Base-by-base conservation (phyloP, 352 stramenopile genomes). In the Phytophthora cryptogea region DNA sequence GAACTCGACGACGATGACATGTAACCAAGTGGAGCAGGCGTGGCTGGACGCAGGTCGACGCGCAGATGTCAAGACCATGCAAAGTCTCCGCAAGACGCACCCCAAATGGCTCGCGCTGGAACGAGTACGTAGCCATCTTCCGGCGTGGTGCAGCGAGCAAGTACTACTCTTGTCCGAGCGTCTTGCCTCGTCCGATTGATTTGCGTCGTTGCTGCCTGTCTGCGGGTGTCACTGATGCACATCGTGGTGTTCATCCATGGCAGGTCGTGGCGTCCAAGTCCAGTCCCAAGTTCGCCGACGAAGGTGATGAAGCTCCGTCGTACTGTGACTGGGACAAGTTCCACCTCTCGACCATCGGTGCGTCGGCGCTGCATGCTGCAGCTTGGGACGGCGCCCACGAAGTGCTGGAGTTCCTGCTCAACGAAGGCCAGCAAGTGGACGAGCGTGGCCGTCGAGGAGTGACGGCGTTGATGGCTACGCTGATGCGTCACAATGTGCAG, bases 251-350 rank as follows among this genome's bases (percentile, higher is more conserved):
- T 54, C 46, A 27, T 37, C 28, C 41, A 44, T 51, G 44, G 43
- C 47, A 72, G 64, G 59, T 68, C 45, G 58, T 63, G 14, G 42
- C 51, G 51, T 43, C 36, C 54, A 54, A 65, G 43, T 57, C 9
- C 28, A 56, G 57, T 43, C 45, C 49, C 30, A 63, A 64, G 39
- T 27, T 43, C 20, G 45, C 33, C n/a, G 43, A 64, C 4, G 64
- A 58, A 27, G 45, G 43, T 10, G 64, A 68, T 28, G 43, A 66
- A 57, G 55, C 51, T 3, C 46, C 56, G 55, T 70, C 54, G 8
- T 73, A 70, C 47, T 76, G 68, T 31, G 68, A 76, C 47, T 73
- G 68, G 64, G 68, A 76, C 1, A 52, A 61, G 41, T 73, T 73
- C 53, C 55, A 76, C 35, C 55, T 76, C 9, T 9, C 67, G 30